Evolutionary conservation across 768 basidiomycete genomes (phyloP).

Genomic region (Lanmaoa rubissima): DNA sequence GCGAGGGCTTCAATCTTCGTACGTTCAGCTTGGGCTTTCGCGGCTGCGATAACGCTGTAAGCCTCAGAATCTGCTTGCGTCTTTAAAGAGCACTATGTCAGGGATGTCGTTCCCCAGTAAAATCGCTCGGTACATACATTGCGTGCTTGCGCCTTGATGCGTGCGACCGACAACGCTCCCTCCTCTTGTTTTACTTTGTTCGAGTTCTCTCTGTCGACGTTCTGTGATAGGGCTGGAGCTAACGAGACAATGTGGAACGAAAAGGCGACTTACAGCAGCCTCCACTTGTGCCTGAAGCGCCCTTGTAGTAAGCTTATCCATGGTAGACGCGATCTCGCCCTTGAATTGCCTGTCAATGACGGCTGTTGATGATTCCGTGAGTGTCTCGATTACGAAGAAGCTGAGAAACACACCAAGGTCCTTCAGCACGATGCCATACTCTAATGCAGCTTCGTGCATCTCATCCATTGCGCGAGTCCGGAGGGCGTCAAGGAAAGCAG

Average conservation of each 20-base stretch:
- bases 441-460: slow-evolving; percentile 74
- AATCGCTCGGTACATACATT: slow-evolving; percentile 34
- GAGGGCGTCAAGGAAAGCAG: slow-evolving; percentile 80
- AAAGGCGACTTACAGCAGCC: slow-evolving; percentile 56
- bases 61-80: slow-evolving; percentile 76
- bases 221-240: slow-evolving; percentile 38
- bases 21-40: slow-evolving; percentile 68
- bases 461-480: slow-evolving; percentile 85
- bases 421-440: slow-evolving; percentile 81
- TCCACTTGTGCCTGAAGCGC: slow-evolving; percentile 87
- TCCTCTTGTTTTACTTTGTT: slow-evolving; percentile 87
- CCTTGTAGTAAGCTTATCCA: slow-evolving; percentile 83
- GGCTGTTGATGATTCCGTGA: slow-evolving; percentile 40
- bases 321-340: slow-evolving; percentile 80
- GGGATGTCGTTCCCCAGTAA: background rate
- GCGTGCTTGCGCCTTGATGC: slow-evolving; percentile 67
- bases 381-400: background rate
- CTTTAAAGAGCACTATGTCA: slow-evolving; percentile 29
- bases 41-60: slow-evolving; percentile 69
- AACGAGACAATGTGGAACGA: background rate
- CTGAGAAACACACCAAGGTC: slow-evolving; percentile 55
- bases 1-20: slow-evolving; percentile 72
- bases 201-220: slow-evolving; percentile 83
- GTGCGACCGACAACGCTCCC: slow-evolving; percentile 72
- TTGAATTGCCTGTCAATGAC: slow-evolving; percentile 89